Evolutionary conservation across 495 filamentous ascomycete genomes (phyloP).

Genomic region (Xylaria curta): DNA sequence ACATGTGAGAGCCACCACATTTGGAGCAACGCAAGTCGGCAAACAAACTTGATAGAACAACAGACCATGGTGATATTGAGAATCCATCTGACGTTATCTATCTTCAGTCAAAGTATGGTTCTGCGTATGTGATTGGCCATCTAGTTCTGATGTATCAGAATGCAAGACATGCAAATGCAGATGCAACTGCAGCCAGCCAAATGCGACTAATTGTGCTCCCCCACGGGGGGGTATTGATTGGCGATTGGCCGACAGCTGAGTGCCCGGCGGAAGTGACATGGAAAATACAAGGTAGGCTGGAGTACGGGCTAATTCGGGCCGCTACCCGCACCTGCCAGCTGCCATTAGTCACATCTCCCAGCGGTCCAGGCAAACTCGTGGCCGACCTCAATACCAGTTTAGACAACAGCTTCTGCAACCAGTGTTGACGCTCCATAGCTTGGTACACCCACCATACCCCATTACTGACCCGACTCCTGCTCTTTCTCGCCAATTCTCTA

Average conservation of each 20-base stretch:
- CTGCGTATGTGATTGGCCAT: conserved; percentile 21
- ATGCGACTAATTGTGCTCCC: neutral
- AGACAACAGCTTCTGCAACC: conserved; percentile 31
- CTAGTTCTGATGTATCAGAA: neutral
- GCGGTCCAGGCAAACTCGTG: conserved; percentile 34
- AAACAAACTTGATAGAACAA: neutral
- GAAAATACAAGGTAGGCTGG: neutral
- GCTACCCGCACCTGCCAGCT: neutral
- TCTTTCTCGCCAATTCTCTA: conserved; percentile 12
- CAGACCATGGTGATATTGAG: conserved; percentile 12
- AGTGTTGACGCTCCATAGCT: neutral
- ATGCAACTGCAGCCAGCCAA: conserved; percentile 13
- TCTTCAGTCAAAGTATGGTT: neutral
- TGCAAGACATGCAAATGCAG: conserved; percentile 20
- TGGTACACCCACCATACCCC: conserved; percentile 3
- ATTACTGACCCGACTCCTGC: neutral
- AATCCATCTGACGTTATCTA: conserved; percentile 22
- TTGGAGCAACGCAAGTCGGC: neutral
- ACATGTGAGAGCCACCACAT: conserved; percentile 1
- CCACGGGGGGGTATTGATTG: conserved; percentile 2
- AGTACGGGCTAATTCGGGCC: neutral
- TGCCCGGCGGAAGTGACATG: neutral
- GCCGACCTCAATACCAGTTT: conserved; percentile 38
- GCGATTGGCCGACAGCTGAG: neutral
- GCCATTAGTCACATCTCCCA: neutral